Percentiles rank a stretch among this genome's conserved stretches.
phyloP scores from a whole-genome alignment of 768 basidiomycete species.

The Tricholoma bakamatsutake region DNA sequence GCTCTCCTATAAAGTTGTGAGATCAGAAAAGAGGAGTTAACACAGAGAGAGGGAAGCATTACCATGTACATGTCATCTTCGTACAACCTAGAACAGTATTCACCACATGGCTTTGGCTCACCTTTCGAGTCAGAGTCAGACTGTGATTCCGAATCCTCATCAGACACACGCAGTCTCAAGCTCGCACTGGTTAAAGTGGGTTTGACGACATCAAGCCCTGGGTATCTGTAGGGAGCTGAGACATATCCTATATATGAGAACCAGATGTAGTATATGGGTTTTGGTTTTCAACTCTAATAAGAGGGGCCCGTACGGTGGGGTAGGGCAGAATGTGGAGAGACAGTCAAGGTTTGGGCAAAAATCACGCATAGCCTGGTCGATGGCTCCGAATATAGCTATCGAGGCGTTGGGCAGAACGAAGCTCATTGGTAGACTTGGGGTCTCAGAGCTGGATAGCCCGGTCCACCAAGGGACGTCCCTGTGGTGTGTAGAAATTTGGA shows the following conservation, averaged over 20 bases:
- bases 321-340: constrained; percentile 30
- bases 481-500: background rate
- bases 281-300: no score
- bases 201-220: constrained; percentile 2
- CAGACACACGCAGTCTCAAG: background rate
- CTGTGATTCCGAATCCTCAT: background rate
- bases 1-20: constrained; percentile 9
- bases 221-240: background rate
- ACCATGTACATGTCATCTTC: constrained; percentile 3
- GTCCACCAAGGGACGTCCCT: constrained; percentile 39
- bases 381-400: constrained; percentile 23
- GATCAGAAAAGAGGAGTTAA: background rate
- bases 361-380: constrained; percentile 23
- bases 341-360: constrained; percentile 48
- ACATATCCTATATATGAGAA: background rate
- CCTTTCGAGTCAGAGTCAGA: background rate
- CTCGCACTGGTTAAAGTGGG: constrained; percentile 12
- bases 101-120: constrained; percentile 9
- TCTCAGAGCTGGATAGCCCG: constrained; percentile 12
- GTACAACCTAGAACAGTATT: constrained; percentile 15
- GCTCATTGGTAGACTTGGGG: constrained; percentile 5
- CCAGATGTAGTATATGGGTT: background rate
- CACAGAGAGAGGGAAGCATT: constrained; percentile 6
- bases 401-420: constrained; percentile 11
- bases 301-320: constrained; percentile 25